phyloP scores from a whole-genome alignment of 2,329 filamentous ascomycete species.

The Clonostachys chloroleuca region DNA sequence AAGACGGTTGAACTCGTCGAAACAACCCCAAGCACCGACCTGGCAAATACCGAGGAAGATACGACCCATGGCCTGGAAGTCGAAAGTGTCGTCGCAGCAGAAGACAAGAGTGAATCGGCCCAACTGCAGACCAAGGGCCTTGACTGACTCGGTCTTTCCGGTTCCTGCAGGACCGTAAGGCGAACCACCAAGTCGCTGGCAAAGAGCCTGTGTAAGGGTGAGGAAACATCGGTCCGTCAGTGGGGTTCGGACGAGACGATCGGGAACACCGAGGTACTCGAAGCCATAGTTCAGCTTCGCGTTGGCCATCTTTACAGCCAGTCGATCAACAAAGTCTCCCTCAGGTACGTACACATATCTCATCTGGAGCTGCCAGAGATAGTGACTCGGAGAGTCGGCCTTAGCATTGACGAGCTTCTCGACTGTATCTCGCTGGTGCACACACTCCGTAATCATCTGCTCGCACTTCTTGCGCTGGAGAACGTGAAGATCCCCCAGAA shows the following conservation, averaged over 20 bases:
- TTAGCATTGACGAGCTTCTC: constrained; percentile 76
- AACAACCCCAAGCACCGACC: constrained; percentile 98
- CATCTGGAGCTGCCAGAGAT: constrained; percentile 95
- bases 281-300: constrained; percentile 94
- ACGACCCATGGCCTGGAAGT: constrained; percentile 99
- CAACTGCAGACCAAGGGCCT: constrained; percentile 92
- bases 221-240: constrained; percentile 98
- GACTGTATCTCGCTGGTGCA: constrained; percentile 93
- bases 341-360: constrained; percentile 84
- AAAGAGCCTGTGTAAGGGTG: constrained; percentile 92
- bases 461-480: constrained; percentile 95
- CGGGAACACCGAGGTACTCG: constrained; percentile 94
- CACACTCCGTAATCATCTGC: constrained; percentile 96
- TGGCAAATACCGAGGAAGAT: constrained; percentile 99
- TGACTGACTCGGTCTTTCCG: constrained; percentile 98
- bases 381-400: constrained; percentile 73
- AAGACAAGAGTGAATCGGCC: constrained; percentile 98
- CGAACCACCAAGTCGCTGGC: constrained; percentile 91
- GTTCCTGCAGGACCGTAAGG: constrained; percentile 97
- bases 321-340: constrained; percentile 75
- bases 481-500: constrained; percentile 82
- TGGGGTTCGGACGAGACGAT: constrained; percentile 92
- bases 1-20: constrained; percentile 99
- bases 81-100: constrained; percentile 99
- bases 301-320: constrained; percentile 95